These are phyloP conservation scores for Lasiosphaeria ovina DNA, from an alignment of 495 filamentous ascomycete genomes.

Conservation along the genomic window DNA sequence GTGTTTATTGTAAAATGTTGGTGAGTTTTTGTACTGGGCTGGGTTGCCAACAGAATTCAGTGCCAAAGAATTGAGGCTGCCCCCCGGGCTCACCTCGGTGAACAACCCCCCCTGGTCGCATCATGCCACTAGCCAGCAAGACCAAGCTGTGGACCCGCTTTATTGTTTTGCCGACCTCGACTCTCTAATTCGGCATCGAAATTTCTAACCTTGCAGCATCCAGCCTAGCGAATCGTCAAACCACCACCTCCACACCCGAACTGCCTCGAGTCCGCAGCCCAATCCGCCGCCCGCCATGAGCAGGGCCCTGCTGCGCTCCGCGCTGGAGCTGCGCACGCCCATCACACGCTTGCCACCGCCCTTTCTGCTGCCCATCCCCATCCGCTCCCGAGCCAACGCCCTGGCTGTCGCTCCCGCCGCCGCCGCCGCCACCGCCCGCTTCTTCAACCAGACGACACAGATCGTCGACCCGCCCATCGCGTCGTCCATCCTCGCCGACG, in stretches of 20 bases:
- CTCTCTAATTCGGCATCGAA: not conserved
- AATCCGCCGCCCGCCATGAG: constrained; percentile 35
- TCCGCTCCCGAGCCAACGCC: constrained; percentile 10
- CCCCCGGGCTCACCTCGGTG: no score
- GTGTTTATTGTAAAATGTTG: no score
- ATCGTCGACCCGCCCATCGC: constrained; percentile 28
- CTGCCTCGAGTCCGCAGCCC: not conserved
- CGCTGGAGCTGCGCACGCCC: constrained; percentile 44
- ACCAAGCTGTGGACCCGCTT: not conserved
- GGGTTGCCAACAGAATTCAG: no score
- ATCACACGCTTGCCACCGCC: constrained; percentile 32
- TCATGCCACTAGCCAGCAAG: no score
- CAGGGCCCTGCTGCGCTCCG: constrained; percentile 46
- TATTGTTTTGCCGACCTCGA: not conserved
- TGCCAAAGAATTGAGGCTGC: no score
- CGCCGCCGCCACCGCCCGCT: constrained; percentile 20
- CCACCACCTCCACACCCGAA: not conserved
- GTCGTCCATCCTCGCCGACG: constrained; percentile 7
- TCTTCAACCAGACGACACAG: constrained; percentile 31
- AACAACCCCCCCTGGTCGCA: no score
- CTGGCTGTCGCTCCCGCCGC: constrained; percentile 15
- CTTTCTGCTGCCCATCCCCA: constrained; percentile 33
- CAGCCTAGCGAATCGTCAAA: not conserved
- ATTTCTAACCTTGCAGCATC: not conserved
- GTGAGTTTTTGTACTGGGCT: no score